A percentile compares a stretch with the other conserved stretches of the same genome.
These are phyloP conservation scores for Mucor circinelloides DNA, from an alignment of 371 early-diverging fungal species.

Conservation along the genomic window DNA sequence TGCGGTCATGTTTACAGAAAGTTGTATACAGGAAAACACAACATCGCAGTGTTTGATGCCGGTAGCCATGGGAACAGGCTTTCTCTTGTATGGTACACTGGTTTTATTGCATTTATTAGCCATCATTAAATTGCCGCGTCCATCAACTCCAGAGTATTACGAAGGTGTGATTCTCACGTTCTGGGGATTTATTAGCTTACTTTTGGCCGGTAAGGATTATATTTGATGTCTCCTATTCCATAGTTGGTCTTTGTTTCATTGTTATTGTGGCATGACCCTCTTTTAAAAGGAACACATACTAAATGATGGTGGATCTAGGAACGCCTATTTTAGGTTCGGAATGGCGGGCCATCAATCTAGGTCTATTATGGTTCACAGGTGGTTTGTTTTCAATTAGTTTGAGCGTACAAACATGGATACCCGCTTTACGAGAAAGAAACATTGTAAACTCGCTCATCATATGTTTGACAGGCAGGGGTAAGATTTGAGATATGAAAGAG, in stretches of 20 bases:
- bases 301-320: conserved; percentile 1
- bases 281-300: background rate
- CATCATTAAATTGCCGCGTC: conserved; percentile 37
- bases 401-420: conserved; percentile 32
- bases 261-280: background rate
- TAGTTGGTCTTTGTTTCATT: background rate
- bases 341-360: conserved; percentile 32
- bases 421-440: conserved; percentile 27
- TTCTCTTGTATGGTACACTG: conserved; percentile 40
- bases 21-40: conserved; percentile 10
- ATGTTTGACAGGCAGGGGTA: conserved; percentile 34
- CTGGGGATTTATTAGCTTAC: conserved; percentile 37
- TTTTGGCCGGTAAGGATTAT: conserved; percentile 19
- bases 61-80: conserved; percentile 45
- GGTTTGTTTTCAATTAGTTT: conserved; percentile 33
- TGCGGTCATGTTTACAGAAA: conserved; percentile 34
- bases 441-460: conserved; percentile 27
- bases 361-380: conserved; percentile 37
- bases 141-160: conserved; percentile 49
- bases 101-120: conserved; percentile 39
- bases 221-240: background rate
- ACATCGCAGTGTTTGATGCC: conserved; percentile 34
- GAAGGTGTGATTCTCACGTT: conserved; percentile 40
- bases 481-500: background rate
- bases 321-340: conserved; percentile 29